These are phyloP conservation scores for Fusarium pseudocircinatum DNA, from an alignment of 2,329 filamentous ascomycete species.

Conservation along the genomic window DNA sequence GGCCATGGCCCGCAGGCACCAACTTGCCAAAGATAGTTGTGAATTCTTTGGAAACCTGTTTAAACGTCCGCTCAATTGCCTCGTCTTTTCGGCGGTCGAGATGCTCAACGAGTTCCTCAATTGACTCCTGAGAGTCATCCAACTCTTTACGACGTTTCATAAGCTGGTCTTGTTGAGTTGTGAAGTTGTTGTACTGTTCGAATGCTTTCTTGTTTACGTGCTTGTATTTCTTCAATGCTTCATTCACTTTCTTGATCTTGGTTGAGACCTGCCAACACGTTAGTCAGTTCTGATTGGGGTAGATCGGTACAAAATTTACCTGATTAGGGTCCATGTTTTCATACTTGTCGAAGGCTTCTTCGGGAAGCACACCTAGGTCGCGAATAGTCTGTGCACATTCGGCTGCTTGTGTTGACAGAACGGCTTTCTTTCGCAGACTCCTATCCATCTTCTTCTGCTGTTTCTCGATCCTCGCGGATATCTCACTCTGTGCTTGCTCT, in stretches of 20 bases:
- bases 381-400: constrained; percentile 91
- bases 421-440: constrained; percentile 86
- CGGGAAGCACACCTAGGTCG: constrained; percentile 89
- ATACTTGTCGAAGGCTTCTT: constrained; percentile 93
- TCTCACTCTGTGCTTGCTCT: constrained; percentile 77
- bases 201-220: constrained; percentile 99
- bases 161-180: constrained; percentile 86
- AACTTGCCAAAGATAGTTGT: constrained; percentile 92
- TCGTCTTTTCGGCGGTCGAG: constrained; percentile 97
- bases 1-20: constrained; percentile 90
- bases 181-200: constrained; percentile 98
- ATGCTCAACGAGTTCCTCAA: constrained; percentile 90
- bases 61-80: constrained; percentile 97
- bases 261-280: constrained; percentile 59
- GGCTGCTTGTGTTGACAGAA: constrained; percentile 78
- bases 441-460: constrained; percentile 92
- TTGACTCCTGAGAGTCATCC: constrained; percentile 84
- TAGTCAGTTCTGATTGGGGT: not conserved
- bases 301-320: constrained; percentile 58
- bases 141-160: constrained; percentile 87
- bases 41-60: constrained; percentile 95
- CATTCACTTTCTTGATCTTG: constrained; percentile 88
- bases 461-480: constrained; percentile 81
- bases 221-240: constrained; percentile 93
- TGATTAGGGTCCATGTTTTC: constrained; percentile 81